Base-by-base conservation (phyloP, 441 rosid genomes). In the Manihot esculenta region DNA sequence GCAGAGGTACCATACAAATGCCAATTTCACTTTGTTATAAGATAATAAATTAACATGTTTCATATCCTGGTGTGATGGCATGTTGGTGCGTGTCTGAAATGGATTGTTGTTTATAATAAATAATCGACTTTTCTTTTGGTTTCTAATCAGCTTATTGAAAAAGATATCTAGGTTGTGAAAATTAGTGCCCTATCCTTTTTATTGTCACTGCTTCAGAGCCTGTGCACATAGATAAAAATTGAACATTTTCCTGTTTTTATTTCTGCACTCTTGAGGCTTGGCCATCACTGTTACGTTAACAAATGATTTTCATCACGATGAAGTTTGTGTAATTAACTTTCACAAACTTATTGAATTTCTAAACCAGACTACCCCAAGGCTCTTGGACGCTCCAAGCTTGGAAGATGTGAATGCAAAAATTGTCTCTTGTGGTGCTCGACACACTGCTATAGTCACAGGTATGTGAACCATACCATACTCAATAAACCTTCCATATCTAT, bases 401-500 rank as follows among this genome's bases (percentile, higher is more conserved):
- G 98, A 91, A 74, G 79, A 86, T 50, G 69, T 68, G 8, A 80
- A 87, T 64, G 88, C 84, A 33, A 86, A 80, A 78, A 72, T 62
- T 3, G 80, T 96, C 54, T 91, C 98, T 14, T 93, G 98, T 23
- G 99, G 99, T 49, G 99, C 99, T 71, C 98, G 99, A 56, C 97
- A 96, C 83, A 87, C 85, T 17, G 97, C 97, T 24, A 71, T 87
- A 44, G 75, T 89, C 13, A 64, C 97, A 75, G 97, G 98, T 93
- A 79, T 53, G 66, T 38, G 49, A 20, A 41, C 27, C 23, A 63
- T 58, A 41, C 27, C 23, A 63, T 58, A 48, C 61, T 42, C 51
- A 56, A 15, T 62, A 21, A 30, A 21, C 44, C 8, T 62, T 58
- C 51, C 26, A 3, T 42, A 8, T 60, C 20, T 24, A 4, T 30